Evolutionary conservation across 164 flowering plant species (phyloP), one percentile per base, ranked within the genome.

Genomic region (grape (Vitis vinifera)): DNA sequence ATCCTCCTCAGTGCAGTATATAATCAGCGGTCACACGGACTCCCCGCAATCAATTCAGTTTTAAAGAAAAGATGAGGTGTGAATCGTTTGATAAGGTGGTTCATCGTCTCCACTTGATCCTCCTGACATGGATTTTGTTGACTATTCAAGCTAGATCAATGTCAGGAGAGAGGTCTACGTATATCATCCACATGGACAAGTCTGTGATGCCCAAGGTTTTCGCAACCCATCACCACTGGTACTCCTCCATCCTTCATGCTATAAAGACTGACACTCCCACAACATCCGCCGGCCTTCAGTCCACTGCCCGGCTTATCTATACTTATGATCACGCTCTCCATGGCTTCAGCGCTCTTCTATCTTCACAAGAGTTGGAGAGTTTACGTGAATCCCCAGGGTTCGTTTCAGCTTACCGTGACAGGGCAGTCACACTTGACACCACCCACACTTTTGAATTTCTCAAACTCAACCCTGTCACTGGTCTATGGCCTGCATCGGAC

Each of bases 161-260:
- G 2, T n/a, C 29, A 3, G 80, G 67, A 6, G 56, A 65, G 1
- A 71, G 77, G 48, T 68, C 75, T 7, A 75, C 81, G 1, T 86
- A 86, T 53, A 78, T 87, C 11, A 77, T 90, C 59, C 89, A 85
- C 71, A 85, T 90, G 88, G 91, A 85, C 79, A 79, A 83, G 62
- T 79, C 86, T 8, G 65, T 58, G 58, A 85, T 82, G 87, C 92
- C 88, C 9, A 75, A 75, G 23, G 71, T 73, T 52, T 85, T 83
- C 65, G 2, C 82, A 13, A 74, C 47, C 64, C 86, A 75, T 63
- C 69, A 74, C 6, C 62, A 71, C 13, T 85, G 89, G 88, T 85
- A 86, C 68, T 62, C 77, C 2, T 72, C 83, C 37, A 69, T 68
- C 14, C 50, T 87, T 9, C 51, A 56, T 59, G 85, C 88, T 5